Evolutionary conservation across 1,139 yeast species (phyloP), one percentile per base, ranked within the genome.

Genomic region (Zygosaccharomyces pseudobailii): DNA sequence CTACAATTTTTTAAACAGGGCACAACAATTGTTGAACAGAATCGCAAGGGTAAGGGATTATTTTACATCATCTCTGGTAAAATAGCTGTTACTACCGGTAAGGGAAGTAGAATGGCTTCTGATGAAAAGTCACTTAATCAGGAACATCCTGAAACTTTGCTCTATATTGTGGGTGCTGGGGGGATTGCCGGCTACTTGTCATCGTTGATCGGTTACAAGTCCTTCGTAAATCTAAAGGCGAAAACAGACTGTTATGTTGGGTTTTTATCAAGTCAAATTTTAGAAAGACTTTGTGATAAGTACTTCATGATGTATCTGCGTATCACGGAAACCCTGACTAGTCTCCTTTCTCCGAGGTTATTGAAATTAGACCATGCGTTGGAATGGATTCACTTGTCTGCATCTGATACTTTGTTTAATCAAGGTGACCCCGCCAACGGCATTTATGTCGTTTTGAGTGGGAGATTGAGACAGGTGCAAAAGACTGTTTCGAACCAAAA

Each of bases 381-480:
- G 44, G 98, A 92, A 65, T 92, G 98, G 98, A 81, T 92, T 42
- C 96, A 88, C 53, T 75, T 87, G 4, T 82, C 82, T 13, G 94
- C 97, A 0, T 96, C 97, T 0, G 84, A 84, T 46, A 77, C 83
- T 0, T 67, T 92, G 24, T 87, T 87, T 57, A 76, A 81, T 3
- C 94, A 92, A 63, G 95, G 90, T 0, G 95, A 88, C 46, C 78
- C 79, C 31, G 96, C 98, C 0, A 92, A 89, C 63, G 96, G 97
- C 17, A 87, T 92, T 43, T 95, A 89, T 62, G 82, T 90, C 40
- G 95, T 92, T 0, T 69, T 92, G 38, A 90, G 90, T 68, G 98
- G 98, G 5, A 75, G 98, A 48, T 74, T 92, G 56, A 74, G 97
- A 41, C 87, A 88, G 3, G 71, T 84, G 2, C 69, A 55, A 37